Percentiles rank a stretch among this genome's conserved stretches.
Evolutionary conservation across 2,329 filamentous ascomycete species (phyloP).

Genomic region (Botrytis byssoidea): DNA sequence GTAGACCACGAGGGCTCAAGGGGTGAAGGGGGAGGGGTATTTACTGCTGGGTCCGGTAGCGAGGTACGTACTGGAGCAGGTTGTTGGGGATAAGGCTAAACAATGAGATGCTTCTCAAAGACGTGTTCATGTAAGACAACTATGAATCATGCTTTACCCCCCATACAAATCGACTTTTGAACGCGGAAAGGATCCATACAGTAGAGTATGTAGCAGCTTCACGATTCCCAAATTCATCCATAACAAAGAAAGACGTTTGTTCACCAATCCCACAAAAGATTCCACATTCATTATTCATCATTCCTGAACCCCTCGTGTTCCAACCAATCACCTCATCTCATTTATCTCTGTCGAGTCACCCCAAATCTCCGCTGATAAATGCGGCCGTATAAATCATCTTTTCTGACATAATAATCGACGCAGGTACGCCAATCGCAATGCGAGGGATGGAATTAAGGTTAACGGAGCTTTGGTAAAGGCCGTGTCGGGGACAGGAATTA

Average conservation of each 20-base stretch:
- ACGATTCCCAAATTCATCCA: neutral
- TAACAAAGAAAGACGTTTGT: constrained; percentile 1
- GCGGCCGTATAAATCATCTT: neutral
- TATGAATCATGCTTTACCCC: neutral
- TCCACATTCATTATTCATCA: neutral
- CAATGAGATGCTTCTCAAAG: neutral
- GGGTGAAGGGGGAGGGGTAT: neutral
- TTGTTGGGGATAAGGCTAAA: neutral
- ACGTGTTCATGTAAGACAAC: constrained; percentile 7
- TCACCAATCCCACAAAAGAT: too few species aligned
- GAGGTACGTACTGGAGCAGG: neutral
- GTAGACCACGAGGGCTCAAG: constrained; percentile 5
- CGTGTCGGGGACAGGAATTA: neutral
- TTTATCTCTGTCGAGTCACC: constrained; percentile 10
- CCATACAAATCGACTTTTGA: neutral
- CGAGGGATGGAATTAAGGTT: neutral
- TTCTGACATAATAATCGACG: neutral
- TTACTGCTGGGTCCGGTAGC: neutral
- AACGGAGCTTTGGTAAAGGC: constrained; percentile 13
- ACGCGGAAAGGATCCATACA: neutral
- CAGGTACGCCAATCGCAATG: neutral
- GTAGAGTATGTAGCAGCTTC: neutral
- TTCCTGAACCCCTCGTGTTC: neutral
- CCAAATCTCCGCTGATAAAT: constrained; percentile 2
- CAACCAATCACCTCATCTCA: neutral